These are phyloP conservation scores for Hanseniaspora taiwanica DNA, from an alignment of 805 yeast species.

Conservation along the genomic window DNA sequence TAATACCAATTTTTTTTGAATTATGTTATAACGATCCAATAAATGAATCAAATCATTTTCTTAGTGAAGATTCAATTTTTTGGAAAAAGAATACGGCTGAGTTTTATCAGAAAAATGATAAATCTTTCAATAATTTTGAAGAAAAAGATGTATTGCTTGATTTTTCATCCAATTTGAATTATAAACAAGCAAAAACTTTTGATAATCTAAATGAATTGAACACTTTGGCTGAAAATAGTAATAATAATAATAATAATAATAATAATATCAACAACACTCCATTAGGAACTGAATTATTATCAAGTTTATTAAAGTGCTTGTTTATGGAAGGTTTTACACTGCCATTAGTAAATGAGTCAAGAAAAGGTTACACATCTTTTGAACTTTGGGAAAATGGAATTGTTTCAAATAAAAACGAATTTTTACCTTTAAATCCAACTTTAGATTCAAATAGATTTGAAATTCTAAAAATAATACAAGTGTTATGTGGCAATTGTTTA, in stretches of 20 bases:
- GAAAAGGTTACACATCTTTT: slow-evolving; percentile 19
- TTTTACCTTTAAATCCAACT: slow-evolving; percentile 25
- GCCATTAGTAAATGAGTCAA: slow-evolving; percentile 10
- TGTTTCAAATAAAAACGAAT: slow-evolving; percentile 14
- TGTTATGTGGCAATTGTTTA: slow-evolving; percentile 48
- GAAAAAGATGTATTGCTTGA: no score
- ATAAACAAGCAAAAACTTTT: no score
- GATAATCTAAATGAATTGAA: no score
- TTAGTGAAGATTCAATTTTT: slow-evolving; percentile 22
- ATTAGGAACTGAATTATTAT: slow-evolving; percentile 23
- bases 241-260: slow-evolving; percentile 4
- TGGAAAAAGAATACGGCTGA: slow-evolving; percentile 27
- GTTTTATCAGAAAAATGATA: no score
- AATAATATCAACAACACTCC: slow-evolving; percentile 15
- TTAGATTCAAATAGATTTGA: slow-evolving; percentile 58
- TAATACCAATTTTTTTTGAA: slow-evolving; percentile 61
- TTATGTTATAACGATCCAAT: slow-evolving; percentile 24
- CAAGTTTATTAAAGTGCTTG: slow-evolving; percentile 15
- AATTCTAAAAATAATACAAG: slow-evolving; percentile 44
- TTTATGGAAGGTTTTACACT: slow-evolving; percentile 20
- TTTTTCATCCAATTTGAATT: no score
- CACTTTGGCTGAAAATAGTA: slow-evolving; percentile 1
- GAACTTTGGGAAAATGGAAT: slow-evolving; percentile 78
- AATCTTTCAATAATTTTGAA: no score
- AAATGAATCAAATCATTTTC: slow-evolving; percentile 10